Percentiles rank a stretch among this genome's conserved stretches.
phyloP scores from a whole-genome alignment of 2,329 filamentous ascomycete species.

The Trichoderma citrinoviride region DNA sequence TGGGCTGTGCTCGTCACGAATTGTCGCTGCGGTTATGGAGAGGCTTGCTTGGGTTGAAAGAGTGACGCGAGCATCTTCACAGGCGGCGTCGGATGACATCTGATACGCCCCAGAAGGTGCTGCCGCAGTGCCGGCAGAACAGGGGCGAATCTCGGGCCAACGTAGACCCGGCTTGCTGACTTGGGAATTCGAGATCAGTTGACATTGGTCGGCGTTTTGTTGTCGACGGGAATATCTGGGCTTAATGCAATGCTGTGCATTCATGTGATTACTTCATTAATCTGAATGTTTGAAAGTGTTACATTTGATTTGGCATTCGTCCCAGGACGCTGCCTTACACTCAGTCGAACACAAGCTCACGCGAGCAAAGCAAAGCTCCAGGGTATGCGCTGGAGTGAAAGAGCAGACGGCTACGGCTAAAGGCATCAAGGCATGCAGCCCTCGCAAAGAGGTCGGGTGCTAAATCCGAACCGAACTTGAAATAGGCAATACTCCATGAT shows the following conservation, averaged over 20 bases:
- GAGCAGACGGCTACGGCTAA: no score
- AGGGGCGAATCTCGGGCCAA: slow-evolving; percentile 12
- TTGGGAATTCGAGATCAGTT: not conserved
- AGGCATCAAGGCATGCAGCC: no score
- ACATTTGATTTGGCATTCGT: no score
- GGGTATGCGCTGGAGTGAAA: not conserved
- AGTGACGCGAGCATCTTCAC: slow-evolving; percentile 6
- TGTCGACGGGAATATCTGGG: not conserved
- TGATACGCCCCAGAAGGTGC: not conserved
- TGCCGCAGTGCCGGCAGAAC: slow-evolving; percentile 16
- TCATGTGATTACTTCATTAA: not conserved
- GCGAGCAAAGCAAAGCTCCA: not conserved
- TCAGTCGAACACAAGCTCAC: not conserved
- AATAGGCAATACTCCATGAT: not conserved
- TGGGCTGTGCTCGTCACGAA: slow-evolving; percentile 11
- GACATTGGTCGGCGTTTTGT: not conserved
- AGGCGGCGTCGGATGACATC: slow-evolving; percentile 6
- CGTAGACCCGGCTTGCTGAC: slow-evolving; percentile 5
- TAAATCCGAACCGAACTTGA: not conserved
- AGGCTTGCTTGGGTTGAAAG: not conserved
- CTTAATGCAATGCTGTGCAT: not conserved
- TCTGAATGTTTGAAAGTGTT: no score
- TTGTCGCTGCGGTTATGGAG: not conserved
- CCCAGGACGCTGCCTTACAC: not conserved
- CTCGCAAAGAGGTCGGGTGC: not conserved